Percentiles rank a stretch among this genome's conserved stretches.
Conservation (phyloP, 805 yeast species). For the Cyberlindnera maritima region DNA sequence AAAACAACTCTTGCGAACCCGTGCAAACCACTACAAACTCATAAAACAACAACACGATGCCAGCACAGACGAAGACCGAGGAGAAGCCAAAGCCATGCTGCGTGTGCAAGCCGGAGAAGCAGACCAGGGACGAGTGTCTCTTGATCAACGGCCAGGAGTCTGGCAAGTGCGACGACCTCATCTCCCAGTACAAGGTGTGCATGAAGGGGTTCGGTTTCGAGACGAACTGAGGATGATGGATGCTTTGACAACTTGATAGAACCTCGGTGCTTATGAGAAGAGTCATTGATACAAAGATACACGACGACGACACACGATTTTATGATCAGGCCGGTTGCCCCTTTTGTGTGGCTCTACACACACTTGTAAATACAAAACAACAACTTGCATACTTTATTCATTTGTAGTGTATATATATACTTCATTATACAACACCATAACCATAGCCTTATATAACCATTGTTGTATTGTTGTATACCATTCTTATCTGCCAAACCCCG, state of each 20-base stretch:
- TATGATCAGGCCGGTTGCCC: too few species aligned
- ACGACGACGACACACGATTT: too few species aligned
- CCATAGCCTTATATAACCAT: too few species aligned
- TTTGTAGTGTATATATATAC: too few species aligned
- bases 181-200: slow-evolving; percentile 74
- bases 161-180: slow-evolving; percentile 72
- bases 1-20: too few species aligned
- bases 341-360: not conserved
- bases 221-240: slow-evolving; percentile 19
- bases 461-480: too few species aligned
- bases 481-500: too few species aligned
- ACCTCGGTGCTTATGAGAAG: too few species aligned
- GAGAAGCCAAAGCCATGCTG: slow-evolving; percentile 92
- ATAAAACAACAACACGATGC: slow-evolving; percentile 4
- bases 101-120: slow-evolving; percentile 84
- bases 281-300: too few species aligned
- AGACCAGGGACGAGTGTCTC: slow-evolving; percentile 82
- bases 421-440: too few species aligned
- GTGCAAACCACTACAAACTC: not conserved
- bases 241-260: not conserved
- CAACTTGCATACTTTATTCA: not conserved
- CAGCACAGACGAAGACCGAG: slow-evolving; percentile 16
- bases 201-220: slow-evolving; percentile 92
- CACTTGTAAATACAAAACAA: slow-evolving; percentile 2
- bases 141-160: slow-evolving; percentile 79